Percentiles rank a stretch among this genome's conserved stretches.
phyloP scores from a whole-genome alignment of 2,329 filamentous ascomycete species.

The Dissoconium aciculare region DNA sequence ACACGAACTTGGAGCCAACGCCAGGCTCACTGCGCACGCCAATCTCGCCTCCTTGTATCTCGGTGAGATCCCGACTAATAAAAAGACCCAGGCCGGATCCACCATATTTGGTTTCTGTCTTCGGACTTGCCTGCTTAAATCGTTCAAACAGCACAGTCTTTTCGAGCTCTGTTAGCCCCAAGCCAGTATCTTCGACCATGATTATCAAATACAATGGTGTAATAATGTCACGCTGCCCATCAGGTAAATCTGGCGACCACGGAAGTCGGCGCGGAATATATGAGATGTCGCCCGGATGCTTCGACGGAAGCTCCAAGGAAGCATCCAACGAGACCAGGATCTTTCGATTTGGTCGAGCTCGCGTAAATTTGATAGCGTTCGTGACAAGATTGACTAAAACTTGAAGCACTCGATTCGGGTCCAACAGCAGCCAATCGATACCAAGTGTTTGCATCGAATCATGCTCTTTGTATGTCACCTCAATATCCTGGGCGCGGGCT shows the following conservation, averaged over 20 bases:
- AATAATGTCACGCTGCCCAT: conserved; percentile 1
- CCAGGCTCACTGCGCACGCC: conserved; percentile 46
- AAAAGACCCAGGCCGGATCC: conserved; percentile 56
- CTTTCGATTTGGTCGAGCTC: conserved; percentile 18
- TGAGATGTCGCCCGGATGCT: conserved; percentile 26
- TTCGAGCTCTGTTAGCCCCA: conserved; percentile 26
- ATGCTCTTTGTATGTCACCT: conserved; percentile 9
- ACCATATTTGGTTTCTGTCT: conserved; percentile 53
- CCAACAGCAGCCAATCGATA: conserved; percentile 15
- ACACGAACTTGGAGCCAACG: conserved; percentile 49
- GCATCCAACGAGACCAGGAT: conserved; percentile 21
- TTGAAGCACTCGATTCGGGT: conserved; percentile 22
- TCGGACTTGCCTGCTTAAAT: conserved; percentile 52
- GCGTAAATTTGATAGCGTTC: conserved; percentile 33
- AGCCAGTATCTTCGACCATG: conserved; percentile 26
- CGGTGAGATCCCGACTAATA: conserved; percentile 50
- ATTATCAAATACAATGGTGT: conserved; percentile 21
- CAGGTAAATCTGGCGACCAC: conserved; percentile 17
- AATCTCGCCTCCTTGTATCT: conserved; percentile 55
- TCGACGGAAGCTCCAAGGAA: conserved; percentile 19
- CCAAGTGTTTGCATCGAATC: conserved; percentile 5
- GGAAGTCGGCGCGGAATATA: conserved; percentile 24
- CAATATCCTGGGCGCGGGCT: conserved; percentile 22
- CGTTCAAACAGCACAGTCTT: conserved; percentile 44
- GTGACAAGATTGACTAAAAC: conserved; percentile 26